phyloP scores from a whole-genome alignment of 306 rosid genomes.

The Datisca glomerata region DNA sequence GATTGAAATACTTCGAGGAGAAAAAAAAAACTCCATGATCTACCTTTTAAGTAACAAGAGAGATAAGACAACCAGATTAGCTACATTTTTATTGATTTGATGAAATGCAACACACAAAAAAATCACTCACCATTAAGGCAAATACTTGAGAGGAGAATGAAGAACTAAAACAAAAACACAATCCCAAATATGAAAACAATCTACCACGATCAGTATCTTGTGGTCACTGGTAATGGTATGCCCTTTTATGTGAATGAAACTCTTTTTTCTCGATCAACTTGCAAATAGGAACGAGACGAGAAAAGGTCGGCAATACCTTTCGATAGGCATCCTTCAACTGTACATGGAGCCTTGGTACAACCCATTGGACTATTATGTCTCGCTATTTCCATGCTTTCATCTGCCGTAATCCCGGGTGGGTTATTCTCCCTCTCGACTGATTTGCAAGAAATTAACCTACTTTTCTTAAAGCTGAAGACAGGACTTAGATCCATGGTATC shows the following conservation, averaged over 20 bases:
- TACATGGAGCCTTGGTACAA: constrained; percentile 65
- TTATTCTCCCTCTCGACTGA: constrained; percentile 21
- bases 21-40: too few relatives aligned
- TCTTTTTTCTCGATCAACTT: constrained; percentile 42
- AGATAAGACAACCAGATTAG: too few relatives aligned
- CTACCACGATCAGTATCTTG: too few relatives aligned
- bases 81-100: too few relatives aligned
- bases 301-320: constrained; percentile 86
- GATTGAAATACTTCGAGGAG: too few relatives aligned
- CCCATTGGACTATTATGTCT: constrained; percentile 40
- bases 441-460: constrained; percentile 19
- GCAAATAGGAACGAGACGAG: constrained; percentile 39
- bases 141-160: too few relatives aligned
- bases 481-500: constrained; percentile 17
- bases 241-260: constrained; percentile 10
- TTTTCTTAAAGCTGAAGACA: constrained; percentile 33
- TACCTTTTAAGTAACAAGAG: too few relatives aligned
- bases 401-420: constrained; percentile 22
- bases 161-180: too few relatives aligned
- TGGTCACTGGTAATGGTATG: too few relatives aligned
- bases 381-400: constrained; percentile 33
- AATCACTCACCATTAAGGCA: too few relatives aligned
- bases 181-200: too few relatives aligned
- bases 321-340: constrained; percentile 78
- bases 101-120: too few relatives aligned